These are phyloP conservation scores for Cladobotryum protrusum DNA, from an alignment of 2,329 filamentous ascomycete genomes.

Conservation along the genomic window DNA sequence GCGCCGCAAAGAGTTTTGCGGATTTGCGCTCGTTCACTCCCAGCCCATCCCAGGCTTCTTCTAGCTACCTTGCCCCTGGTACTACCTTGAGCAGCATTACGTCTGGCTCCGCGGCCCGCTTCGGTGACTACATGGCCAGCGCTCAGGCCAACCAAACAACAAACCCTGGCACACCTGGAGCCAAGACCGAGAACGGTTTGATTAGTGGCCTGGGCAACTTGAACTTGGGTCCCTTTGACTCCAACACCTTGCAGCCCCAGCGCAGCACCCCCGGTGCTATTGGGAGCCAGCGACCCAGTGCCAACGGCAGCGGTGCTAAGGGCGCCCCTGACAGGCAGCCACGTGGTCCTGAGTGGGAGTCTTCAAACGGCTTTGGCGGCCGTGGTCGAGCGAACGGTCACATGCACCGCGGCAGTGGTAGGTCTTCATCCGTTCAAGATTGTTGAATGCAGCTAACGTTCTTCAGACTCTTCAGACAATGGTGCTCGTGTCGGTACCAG, in stretches of 20 bases:
- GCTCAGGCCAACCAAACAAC: constrained; percentile 26
- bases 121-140: constrained; percentile 40
- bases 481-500: constrained; percentile 32
- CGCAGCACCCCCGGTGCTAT: constrained; percentile 55
- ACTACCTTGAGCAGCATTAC: constrained; percentile 51
- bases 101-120: constrained; percentile 32
- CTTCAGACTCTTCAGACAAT: constrained; percentile 37
- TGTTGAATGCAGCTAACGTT: constrained; percentile 12
- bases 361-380: constrained; percentile 44
- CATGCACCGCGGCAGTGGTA: constrained; percentile 55
- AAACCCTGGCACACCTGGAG: constrained; percentile 33
- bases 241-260: constrained; percentile 30
- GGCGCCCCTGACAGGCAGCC: constrained; percentile 56
- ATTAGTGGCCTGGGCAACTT: constrained; percentile 45
- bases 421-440: constrained; percentile 21
- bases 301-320: constrained; percentile 38
- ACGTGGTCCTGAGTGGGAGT: constrained; percentile 58
- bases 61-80: constrained; percentile 58
- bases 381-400: constrained; percentile 55
- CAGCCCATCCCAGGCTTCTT: constrained; percentile 78
- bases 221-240: constrained; percentile 47
- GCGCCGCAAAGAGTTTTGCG: constrained; percentile 93
- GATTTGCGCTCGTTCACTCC: constrained; percentile 93
- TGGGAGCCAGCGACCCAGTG: constrained; percentile 56
- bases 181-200: constrained; percentile 35